Base-by-base conservation (phyloP, 2,329 filamentous ascomycete genomes). In the Claviceps sp. region DNA sequence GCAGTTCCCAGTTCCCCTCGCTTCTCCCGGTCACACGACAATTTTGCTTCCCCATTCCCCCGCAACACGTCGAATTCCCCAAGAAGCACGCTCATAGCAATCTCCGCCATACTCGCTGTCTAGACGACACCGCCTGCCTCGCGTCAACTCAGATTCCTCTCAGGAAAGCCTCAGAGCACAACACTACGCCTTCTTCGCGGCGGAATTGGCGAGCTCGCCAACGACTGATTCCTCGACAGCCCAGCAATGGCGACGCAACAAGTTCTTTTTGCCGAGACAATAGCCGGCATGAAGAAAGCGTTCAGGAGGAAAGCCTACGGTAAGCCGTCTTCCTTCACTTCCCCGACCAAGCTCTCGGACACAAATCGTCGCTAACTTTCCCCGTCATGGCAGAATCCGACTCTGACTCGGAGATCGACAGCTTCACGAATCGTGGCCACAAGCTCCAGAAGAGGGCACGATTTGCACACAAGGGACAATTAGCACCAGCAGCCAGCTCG, bases 371-470 rank as follows among this genome's bases (percentile, higher is more conserved):
- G 49, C 58, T 62, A 55, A 62, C 62, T 47, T 41, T 52, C 47
- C 41, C 55, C 46, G 47, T 58, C 52, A 46, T 50, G 52, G 41
- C 67, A 89, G 86, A 88, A 56, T 87, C 83, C 59, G 86, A 90
- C 64, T 87, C 85, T 54, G 87, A 91, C 66, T 81, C 82, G 55
- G 78, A 81, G 51, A 82, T 88, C 60, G 76, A 82, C 55, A 75
- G 78, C 59, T 78, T 78, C 59, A 84, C 81, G 53, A 89, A 89
- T 66, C 82, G 86, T 62, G 85, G 85, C 55, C 81, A 88, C 67
- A 91, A 90, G 65, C 73, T 91, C 46, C 87, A 89, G 72, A 85
- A 81, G 65, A 78, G 81, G 60, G 82, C 86, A 45, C 77, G 81
- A 59, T 86, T 86, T 63, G 78, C 85, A 46, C 82, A 79, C 59